Evolutionary conservation across 2,329 filamentous ascomycete species (phyloP).

Genomic region (Verticillium dahliae): DNA sequence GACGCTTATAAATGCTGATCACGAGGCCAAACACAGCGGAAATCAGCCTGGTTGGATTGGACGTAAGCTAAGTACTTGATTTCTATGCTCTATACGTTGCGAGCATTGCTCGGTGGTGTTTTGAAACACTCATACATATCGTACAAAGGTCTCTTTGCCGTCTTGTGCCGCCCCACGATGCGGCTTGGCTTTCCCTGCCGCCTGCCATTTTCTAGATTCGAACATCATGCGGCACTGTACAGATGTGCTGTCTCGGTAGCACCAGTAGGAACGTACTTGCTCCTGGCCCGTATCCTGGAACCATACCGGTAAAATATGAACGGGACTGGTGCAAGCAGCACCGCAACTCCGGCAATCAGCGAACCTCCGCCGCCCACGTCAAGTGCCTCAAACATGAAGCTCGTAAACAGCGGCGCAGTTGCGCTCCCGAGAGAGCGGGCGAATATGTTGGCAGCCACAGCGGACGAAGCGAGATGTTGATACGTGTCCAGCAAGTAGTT

Average conservation of each 20-base stretch:
- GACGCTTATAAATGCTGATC: too few species aligned
- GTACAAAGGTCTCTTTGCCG: too few species aligned
- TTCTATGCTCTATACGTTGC: too few species aligned
- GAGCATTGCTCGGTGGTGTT: too few species aligned
- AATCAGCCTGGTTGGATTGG: too few species aligned
- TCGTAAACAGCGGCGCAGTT: slow-evolving; percentile 51
- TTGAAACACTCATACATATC: too few species aligned
- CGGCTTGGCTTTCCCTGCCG: background rate
- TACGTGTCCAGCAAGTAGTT: slow-evolving; percentile 50
- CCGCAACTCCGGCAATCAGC: slow-evolving; percentile 37
- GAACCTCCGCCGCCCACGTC: slow-evolving; percentile 54
- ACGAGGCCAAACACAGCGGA: too few species aligned
- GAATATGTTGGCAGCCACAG: slow-evolving; percentile 59
- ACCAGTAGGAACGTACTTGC: slow-evolving; percentile 26
- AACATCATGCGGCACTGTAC: background rate
- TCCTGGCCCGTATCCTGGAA: slow-evolving; percentile 29
- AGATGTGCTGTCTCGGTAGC: slow-evolving; percentile 3
- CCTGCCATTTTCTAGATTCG: background rate
- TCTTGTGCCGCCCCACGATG: background rate
- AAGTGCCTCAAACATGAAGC: slow-evolving; percentile 53
- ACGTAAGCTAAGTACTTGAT: too few species aligned
- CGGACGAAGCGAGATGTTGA: slow-evolving; percentile 54
- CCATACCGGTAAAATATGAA: slow-evolving; percentile 52
- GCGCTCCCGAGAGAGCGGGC: slow-evolving; percentile 50
- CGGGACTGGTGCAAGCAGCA: slow-evolving; percentile 44